phyloP scores from a whole-genome alignment of 2,329 filamentous ascomycete genomes.

The Alternaria metachromatica region DNA sequence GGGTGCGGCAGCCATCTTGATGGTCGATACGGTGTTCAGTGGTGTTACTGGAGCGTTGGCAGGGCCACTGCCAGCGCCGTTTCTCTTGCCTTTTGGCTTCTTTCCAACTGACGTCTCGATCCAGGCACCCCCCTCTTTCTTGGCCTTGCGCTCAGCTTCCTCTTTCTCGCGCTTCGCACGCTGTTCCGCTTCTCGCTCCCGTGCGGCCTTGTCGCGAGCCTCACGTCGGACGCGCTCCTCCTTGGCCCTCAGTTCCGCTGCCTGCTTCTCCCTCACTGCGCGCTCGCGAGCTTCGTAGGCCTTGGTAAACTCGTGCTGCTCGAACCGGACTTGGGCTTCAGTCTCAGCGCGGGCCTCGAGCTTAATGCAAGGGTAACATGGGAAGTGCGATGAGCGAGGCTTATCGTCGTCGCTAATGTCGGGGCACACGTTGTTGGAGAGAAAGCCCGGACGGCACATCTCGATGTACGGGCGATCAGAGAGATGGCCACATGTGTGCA shows the following conservation, averaged over 20 bases:
- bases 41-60: neutral
- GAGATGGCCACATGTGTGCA: slow-evolving; percentile 28
- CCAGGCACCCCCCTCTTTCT: slow-evolving; percentile 30
- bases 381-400: slow-evolving; percentile 28
- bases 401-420: slow-evolving; percentile 18
- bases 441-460: slow-evolving; percentile 28
- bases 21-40: slow-evolving; percentile 3
- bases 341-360: slow-evolving; percentile 15
- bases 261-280: slow-evolving; percentile 12
- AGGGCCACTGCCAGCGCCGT: neutral
- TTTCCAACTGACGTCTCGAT: slow-evolving; percentile 25
- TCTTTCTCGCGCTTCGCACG: slow-evolving; percentile 18
- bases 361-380: slow-evolving; percentile 33
- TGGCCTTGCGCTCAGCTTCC: slow-evolving; percentile 19
- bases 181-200: slow-evolving; percentile 27
- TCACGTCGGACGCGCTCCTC: slow-evolving; percentile 32
- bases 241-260: slow-evolving; percentile 18
- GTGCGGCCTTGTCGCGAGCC: slow-evolving; percentile 27
- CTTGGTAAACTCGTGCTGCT: slow-evolving; percentile 6
- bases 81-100: slow-evolving; percentile 22
- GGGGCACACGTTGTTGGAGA: slow-evolving; percentile 28
- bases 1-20: slow-evolving; percentile 9
- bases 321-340: slow-evolving; percentile 9
- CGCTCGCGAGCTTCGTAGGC: slow-evolving; percentile 18
- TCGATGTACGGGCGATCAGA: slow-evolving; percentile 31